Evolutionary conservation across 1,139 yeast species (phyloP).

Genomic region (Arxiozyma telluris): DNA sequence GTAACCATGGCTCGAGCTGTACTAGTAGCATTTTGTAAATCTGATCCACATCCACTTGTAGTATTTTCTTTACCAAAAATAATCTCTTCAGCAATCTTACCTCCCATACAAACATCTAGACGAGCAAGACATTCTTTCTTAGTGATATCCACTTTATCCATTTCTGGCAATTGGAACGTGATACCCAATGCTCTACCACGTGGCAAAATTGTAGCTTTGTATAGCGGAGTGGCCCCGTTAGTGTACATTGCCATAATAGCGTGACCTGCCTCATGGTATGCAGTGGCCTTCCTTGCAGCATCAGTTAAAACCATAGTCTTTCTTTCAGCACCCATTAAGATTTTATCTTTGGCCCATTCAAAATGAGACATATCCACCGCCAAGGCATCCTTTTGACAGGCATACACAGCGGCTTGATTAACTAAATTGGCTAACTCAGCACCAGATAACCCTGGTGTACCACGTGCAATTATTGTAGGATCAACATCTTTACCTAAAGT

Average conservation of each 20-base stretch:
- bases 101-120: constrained; percentile 97
- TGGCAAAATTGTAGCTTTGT: constrained; percentile 94
- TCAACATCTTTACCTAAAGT: constrained; percentile 81
- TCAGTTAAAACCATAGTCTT: constrained; percentile 96
- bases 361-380: constrained; percentile 86
- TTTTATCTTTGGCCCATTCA: constrained; percentile 99
- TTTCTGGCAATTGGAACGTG: constrained; percentile 94
- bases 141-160: constrained; percentile 94
- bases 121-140: constrained; percentile 83
- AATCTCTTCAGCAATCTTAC: constrained; percentile 93
- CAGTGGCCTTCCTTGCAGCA: constrained; percentile 86
- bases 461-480: constrained; percentile 82
- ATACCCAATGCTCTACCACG: constrained; percentile 95
- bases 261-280: constrained; percentile 98
- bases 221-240: constrained; percentile 90
- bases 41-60: constrained; percentile 91
- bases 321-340: constrained; percentile 95
- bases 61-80: constrained; percentile 86
- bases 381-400: constrained; percentile 85
- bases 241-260: constrained; percentile 96
- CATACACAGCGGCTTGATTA: constrained; percentile 96
- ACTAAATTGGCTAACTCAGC: constrained; percentile 94
- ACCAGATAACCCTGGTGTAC: constrained; percentile 96
- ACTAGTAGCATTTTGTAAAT: constrained; percentile 77
- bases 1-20: constrained; percentile 97